Base-by-base conservation (phyloP, 2,329 filamentous ascomycete genomes). In the Leptographium flavum region DNA sequence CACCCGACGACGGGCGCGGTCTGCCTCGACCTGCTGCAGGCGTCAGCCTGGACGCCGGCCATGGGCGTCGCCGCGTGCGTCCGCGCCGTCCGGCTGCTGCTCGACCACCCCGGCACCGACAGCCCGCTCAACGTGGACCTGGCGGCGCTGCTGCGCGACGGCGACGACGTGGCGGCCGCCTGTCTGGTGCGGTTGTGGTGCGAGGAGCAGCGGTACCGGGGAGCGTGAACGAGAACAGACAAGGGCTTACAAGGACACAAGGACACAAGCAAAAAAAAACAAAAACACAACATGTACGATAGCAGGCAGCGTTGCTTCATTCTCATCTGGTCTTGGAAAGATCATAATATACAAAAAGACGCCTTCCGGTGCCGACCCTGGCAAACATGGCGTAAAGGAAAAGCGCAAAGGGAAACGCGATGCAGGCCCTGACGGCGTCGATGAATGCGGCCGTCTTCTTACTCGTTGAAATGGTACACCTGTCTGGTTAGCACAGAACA, bases 401-500 rank as follows among this genome's bases (percentile, higher is more conserved):
- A 39, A 32, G 7, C 9, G 30, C 15, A 43, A 37, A 15, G 31
- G 28, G 19, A 39, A 23, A 39, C 17, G 23, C 22, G 22, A 39
- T 27, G 37, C n/a, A 39, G 37, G 28, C 27, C 19, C 10, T 28
- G n/a, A 28, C 25, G 25, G 38, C 38, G 28, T 23, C 14, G 28
- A 23, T 39, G 30, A 39, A 19, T 28, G 19, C 32, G 32, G n/a
- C n/a, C n/a, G n/a, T n/a, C 19, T 17, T 19, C 42, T 45, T 73
- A 90, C 68, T 93, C 85, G 60, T 93, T 90, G 68, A 87, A 90
- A 63, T 93, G 85, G 62, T 87, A 93, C 50, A 92, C 81, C 85
- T 92, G 52, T 13, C 11, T 5, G 7, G 15, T 36, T 19, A 36
- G 28, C 23, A 32, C 10, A 21, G 25, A n/a, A n/a, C n/a, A n/a